Conservation (phyloP, 495 filamentous ascomycete genomes). For the Tuber aestivum region DNA sequence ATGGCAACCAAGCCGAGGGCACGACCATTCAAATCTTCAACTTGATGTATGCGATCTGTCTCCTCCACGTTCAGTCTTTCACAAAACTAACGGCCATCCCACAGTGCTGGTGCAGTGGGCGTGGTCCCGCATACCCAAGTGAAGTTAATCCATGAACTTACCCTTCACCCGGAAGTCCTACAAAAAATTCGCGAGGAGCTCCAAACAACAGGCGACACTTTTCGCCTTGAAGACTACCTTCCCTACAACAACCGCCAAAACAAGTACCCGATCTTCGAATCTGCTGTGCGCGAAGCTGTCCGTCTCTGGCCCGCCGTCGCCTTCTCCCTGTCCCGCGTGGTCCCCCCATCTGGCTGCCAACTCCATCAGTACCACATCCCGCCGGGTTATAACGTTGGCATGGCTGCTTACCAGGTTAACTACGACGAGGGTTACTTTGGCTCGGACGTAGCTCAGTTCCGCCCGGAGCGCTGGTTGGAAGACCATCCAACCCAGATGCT, state of each 20-base stretch:
- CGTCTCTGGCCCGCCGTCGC: slow-evolving; percentile 31
- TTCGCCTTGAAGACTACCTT: slow-evolving; percentile 25
- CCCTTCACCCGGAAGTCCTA: slow-evolving; percentile 24
- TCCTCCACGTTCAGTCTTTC: not conserved
- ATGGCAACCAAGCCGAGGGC: slow-evolving; percentile 26
- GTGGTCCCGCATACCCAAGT: slow-evolving; percentile 24
- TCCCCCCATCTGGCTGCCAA: slow-evolving; percentile 38
- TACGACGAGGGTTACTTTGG: slow-evolving; percentile 41
- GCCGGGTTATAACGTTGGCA: slow-evolving; percentile 39
- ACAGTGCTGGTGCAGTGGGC: slow-evolving; percentile 32
- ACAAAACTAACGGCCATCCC: slow-evolving; percentile 7
- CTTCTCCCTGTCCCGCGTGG: slow-evolving; percentile 32
- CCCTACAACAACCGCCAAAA: slow-evolving; percentile 18
- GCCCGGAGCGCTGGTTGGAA: slow-evolving; percentile 42
- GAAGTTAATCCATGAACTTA: slow-evolving; percentile 16
- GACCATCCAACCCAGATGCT: slow-evolving; percentile 38
- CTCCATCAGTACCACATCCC: slow-evolving; percentile 40
- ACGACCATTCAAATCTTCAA: slow-evolving; percentile 39
- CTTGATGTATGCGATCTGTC: slow-evolving; percentile 19
- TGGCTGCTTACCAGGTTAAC: slow-evolving; percentile 37
- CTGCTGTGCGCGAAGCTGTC: slow-evolving; percentile 33
- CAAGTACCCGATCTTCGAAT: slow-evolving; percentile 36
- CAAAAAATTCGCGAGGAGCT: slow-evolving; percentile 33
- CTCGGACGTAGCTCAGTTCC: slow-evolving; percentile 38
- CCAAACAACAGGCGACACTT: slow-evolving; percentile 9